A percentile compares a stretch with the other conserved stretches of the same genome.
Evolutionary conservation across 2,329 filamentous ascomycete genomes (phyloP).

Genomic region (Penicillium sp.): DNA sequence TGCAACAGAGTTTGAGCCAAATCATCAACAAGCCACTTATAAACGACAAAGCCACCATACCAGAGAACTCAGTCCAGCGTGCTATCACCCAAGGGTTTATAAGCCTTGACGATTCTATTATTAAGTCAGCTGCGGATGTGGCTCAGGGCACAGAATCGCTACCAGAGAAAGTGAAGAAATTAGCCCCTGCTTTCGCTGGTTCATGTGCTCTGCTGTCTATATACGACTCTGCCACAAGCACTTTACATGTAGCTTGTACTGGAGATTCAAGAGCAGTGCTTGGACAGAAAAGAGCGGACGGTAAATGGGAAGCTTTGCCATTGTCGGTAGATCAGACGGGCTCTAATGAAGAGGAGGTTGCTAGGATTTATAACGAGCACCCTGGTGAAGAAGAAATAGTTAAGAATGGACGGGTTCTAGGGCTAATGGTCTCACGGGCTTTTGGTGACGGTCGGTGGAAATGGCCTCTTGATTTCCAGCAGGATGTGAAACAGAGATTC

Average conservation of each 20-base stretch:
- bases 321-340: constrained; percentile 66
- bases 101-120: constrained; percentile 24
- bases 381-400: constrained; percentile 60
- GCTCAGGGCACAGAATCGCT: constrained; percentile 20
- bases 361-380: constrained; percentile 54
- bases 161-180: constrained; percentile 20
- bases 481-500: constrained; percentile 25
- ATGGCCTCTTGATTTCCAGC: constrained; percentile 53
- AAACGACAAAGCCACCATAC: not conserved
- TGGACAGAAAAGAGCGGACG: constrained; percentile 36
- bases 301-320: constrained; percentile 50
- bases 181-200: constrained; percentile 42
- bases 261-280: constrained; percentile 67
- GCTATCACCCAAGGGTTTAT: constrained; percentile 23
- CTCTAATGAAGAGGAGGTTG: constrained; percentile 56
- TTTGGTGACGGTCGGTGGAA: constrained; percentile 70
- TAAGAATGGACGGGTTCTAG: constrained; percentile 57
- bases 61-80: constrained; percentile 13
- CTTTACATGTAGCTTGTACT: constrained; percentile 60
- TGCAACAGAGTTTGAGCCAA: constrained; percentile 18
- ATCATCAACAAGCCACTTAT: constrained; percentile 4
- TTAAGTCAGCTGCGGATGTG: constrained; percentile 20
- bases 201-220: constrained; percentile 63
- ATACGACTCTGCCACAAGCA: constrained; percentile 53
- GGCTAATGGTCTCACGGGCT: constrained; percentile 59